Evolutionary conservation across 2,329 filamentous ascomycete genomes (phyloP).

Genomic region (Periconia sp.): DNA sequence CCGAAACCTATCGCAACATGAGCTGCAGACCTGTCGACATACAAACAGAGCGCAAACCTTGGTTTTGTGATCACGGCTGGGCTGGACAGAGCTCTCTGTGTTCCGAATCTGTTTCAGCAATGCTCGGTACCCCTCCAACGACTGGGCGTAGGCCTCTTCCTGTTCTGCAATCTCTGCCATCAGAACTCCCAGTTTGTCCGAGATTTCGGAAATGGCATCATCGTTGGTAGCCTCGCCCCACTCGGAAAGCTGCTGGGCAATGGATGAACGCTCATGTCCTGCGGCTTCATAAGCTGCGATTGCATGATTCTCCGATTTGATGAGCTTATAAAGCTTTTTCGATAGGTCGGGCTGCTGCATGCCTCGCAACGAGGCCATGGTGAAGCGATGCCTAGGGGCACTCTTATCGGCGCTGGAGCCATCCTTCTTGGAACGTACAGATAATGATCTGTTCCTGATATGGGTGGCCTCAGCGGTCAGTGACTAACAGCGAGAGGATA

Average conservation of each 20-base stretch:
- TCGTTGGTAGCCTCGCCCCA: constrained; percentile 94
- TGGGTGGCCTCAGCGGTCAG: constrained; percentile 32
- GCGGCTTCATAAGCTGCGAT: constrained; percentile 83
- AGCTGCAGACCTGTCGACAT: constrained; percentile 1
- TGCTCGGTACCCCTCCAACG: constrained; percentile 79
- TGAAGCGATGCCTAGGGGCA: constrained; percentile 69
- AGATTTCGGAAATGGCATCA: constrained; percentile 83
- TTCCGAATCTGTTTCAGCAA: constrained; percentile 91
- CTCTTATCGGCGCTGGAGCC: constrained; percentile 47
- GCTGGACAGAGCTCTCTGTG: constrained; percentile 93
- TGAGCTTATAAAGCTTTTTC: constrained; percentile 84
- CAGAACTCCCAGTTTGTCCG: constrained; percentile 92
- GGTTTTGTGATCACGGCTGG: constrained; percentile 79
- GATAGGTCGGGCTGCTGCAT: constrained; percentile 84
- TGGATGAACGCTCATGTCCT: constrained; percentile 77
- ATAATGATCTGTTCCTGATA: constrained; percentile 71
- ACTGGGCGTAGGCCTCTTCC: constrained; percentile 84
- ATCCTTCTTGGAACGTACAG: constrained; percentile 67
- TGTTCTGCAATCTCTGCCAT: constrained; percentile 92
- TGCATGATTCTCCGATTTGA: constrained; percentile 91
- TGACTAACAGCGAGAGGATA: constrained; percentile 24
- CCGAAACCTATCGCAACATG: constrained; percentile 60
- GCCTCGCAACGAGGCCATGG: constrained; percentile 82
- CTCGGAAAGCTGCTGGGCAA: constrained; percentile 89
- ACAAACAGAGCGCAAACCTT: constrained; percentile 53